Evolutionary conservation across 768 basidiomycete species (phyloP), one percentile per base, ranked within the genome.

Genomic region (Suillus subaureus): DNA sequence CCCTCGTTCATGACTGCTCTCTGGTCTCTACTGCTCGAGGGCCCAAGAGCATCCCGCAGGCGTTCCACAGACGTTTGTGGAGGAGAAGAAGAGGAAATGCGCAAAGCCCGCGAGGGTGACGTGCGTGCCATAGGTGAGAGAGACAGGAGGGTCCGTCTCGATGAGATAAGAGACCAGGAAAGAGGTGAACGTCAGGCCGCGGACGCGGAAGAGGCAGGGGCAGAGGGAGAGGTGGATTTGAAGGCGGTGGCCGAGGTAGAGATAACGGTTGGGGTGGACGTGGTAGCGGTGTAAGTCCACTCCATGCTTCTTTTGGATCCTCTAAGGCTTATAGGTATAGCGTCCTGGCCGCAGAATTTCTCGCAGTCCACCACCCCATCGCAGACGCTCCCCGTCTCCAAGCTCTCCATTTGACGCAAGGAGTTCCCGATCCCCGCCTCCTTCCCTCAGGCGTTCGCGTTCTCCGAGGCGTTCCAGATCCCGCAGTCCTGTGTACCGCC

Each of bases 1-100:
- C 82, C 92, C 0, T 76, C 82, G 0, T 99, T 99, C 78, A 97
- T 97, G 96, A 76, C 80, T 6, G 84, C 89, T 1, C 84, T 99
- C 0, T 99, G 97, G 97, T 88, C 83, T 31, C 83, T 99, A 6
- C 82, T 99, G n/a, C 81, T 99, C 5, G 96, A 97, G 70, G n/a
- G 97, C 97, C 3, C 97, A 99, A 77, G 84, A 84, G 39, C 92
- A 93, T 37, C 85, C 91, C 2, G 91, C 93, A 12, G 96, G 96
- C 66, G 92, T 99, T 0, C 97, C 97, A 9, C 86, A 87, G 13
- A 91, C 91, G 13, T 93, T 97, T 72, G 86, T 97, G 3, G 94
- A 97, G 70, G 89, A 91, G 76, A 96, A 97, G 79, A 97, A 76
- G 87, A 87, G 71, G 95, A 97, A 75, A 89, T 97, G 85, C 83